phyloP scores from a whole-genome alignment of 1,284 basidiomycete genomes.

The Phaffia rhodozyma region DNA sequence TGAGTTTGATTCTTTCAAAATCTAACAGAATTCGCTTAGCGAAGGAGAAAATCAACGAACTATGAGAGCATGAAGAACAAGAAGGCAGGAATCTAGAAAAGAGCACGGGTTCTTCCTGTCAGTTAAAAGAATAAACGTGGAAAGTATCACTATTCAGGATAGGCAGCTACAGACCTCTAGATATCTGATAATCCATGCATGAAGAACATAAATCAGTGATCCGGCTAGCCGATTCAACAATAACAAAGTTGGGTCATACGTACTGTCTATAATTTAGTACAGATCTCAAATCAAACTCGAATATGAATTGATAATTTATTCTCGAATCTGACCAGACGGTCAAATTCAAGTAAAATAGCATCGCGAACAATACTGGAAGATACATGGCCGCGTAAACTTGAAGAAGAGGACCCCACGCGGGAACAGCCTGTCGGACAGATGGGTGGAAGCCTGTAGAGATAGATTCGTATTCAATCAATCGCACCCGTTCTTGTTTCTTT shows the following conservation, averaged over 20 bases:
- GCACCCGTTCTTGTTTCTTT: not conserved
- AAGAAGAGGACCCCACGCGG: slow-evolving; percentile 60
- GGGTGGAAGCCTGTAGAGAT: slow-evolving; percentile 45
- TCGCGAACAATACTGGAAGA: slow-evolving; percentile 61
- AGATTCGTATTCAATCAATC: not conserved
- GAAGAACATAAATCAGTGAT: too few species aligned
- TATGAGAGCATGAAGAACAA: slow-evolving; percentile 63
- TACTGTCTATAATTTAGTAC: slow-evolving; percentile 69
- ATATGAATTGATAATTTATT: slow-evolving; percentile 82
- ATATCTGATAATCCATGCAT: slow-evolving; percentile 27
- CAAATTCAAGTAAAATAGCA: slow-evolving; percentile 71
- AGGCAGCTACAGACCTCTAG: slow-evolving; percentile 48
- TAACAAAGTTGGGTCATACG: slow-evolving; percentile 32
- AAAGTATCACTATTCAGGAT: not conserved
- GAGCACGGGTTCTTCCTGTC: not conserved
- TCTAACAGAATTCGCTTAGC: slow-evolving; percentile 57
- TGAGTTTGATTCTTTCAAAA: slow-evolving; percentile 50
- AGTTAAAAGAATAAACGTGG: too few species aligned
- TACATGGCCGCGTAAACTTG: slow-evolving; percentile 67
- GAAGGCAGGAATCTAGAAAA: slow-evolving; percentile 57
- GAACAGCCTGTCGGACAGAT: slow-evolving; percentile 48
- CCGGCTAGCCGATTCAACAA: too few species aligned
- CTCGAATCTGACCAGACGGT: slow-evolving; percentile 67
- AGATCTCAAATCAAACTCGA: slow-evolving; percentile 66
- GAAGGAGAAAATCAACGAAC: slow-evolving; percentile 30